phyloP scores from a whole-genome alignment of 257 asterid genomes.

The Solanum etuberosum region DNA sequence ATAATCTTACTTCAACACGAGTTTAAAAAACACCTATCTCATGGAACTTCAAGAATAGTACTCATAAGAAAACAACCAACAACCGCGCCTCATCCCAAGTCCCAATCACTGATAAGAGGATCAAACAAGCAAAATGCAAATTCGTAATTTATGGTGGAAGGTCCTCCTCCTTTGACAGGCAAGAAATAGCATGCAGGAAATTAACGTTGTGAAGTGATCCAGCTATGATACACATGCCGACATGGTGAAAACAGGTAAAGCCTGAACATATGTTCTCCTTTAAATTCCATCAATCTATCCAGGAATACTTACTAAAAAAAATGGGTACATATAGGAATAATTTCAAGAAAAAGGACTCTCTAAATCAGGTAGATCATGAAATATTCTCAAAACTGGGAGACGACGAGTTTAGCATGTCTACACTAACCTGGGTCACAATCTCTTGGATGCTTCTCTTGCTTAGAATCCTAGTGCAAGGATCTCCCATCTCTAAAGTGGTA shows the following conservation, averaged over 20 bases:
- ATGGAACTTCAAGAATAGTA: background rate
- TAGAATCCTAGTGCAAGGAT: slow-evolving; percentile 43
- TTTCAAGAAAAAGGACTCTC: background rate
- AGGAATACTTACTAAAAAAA: background rate
- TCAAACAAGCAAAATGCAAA: background rate
- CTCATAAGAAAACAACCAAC: background rate
- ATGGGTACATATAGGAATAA: background rate
- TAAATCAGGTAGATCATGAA: background rate
- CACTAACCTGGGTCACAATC: slow-evolving; percentile 56
- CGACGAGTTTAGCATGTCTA: background rate
- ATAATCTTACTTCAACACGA: background rate
- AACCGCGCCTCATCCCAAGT: background rate
- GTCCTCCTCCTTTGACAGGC: background rate
- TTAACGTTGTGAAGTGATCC: background rate
- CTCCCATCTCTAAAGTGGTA: slow-evolving; percentile 45
- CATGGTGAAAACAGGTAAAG: background rate
- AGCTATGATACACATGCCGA: background rate
- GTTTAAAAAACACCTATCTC: background rate
- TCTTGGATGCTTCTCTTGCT: slow-evolving; percentile 87
- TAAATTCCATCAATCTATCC: background rate
- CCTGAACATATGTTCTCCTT: background rate
- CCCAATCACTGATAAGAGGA: background rate
- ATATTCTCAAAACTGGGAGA: background rate
- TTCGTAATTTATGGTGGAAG: background rate
- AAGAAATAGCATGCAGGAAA: background rate